Evolutionary conservation across 2,329 filamentous ascomycete genomes (phyloP).

Genomic region (Exophiala xenobiotica): DNA sequence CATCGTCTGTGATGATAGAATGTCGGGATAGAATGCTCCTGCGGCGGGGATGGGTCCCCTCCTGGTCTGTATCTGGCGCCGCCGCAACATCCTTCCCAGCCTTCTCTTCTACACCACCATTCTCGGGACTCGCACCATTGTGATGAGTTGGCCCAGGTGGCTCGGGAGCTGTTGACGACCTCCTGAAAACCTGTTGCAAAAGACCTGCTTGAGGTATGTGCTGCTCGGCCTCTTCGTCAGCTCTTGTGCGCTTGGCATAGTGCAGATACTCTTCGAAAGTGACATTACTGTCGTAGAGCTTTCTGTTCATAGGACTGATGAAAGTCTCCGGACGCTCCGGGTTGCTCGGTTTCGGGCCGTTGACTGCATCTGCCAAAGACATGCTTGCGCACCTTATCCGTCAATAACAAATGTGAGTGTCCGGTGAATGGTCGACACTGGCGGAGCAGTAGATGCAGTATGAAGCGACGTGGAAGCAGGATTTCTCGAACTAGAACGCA

Average conservation of each 20-base stretch:
- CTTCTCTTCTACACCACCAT: constrained; percentile 4
- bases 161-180: not conserved
- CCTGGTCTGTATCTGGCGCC: not conserved
- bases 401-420: not conserved
- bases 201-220: constrained; percentile 6
- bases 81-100: not conserved
- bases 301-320: constrained; percentile 16
- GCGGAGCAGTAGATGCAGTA: not conserved
- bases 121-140: not conserved
- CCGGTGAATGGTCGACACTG: not conserved
- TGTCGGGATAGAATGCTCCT: constrained; percentile 10
- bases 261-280: constrained; percentile 43
- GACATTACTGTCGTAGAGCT: constrained; percentile 33
- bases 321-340: constrained; percentile 1
- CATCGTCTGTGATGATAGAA: constrained; percentile 27
- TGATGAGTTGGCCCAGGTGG: not conserved
- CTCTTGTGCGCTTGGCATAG: constrained; percentile 39
- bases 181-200: constrained; percentile 15
- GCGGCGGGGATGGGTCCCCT: not conserved
- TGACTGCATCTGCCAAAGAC: constrained; percentile 7
- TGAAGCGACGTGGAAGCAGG: not conserved
- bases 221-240: constrained; percentile 33
- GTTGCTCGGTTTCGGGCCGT: constrained; percentile 6
- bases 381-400: not conserved
- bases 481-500: too few species aligned